These are phyloP conservation scores for Schizothecium vesticola DNA, from an alignment of 495 filamentous ascomycete species.

Conservation along the genomic window DNA sequence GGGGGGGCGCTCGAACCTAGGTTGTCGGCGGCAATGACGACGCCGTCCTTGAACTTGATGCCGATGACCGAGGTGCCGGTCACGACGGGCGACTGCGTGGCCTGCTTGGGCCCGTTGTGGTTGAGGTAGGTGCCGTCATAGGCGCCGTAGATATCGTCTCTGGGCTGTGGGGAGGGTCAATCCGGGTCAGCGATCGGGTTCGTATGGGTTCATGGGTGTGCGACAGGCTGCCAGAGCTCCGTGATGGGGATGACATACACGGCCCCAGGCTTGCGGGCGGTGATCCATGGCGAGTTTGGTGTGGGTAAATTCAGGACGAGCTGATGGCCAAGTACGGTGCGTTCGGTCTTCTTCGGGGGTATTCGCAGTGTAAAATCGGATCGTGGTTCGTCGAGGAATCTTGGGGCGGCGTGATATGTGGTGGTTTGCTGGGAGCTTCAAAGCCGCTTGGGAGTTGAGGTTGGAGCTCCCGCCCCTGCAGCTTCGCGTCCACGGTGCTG, in stretches of 20 bases:
- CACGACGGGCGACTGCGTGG: constrained; percentile 86
- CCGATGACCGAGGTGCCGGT: constrained; percentile 94
- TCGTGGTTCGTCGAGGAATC: background rate
- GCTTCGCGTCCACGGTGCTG: constrained; percentile 39
- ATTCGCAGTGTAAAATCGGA: background rate
- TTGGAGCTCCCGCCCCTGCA: constrained; percentile 24
- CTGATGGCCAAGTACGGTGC: background rate
- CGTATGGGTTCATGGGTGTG: background rate
- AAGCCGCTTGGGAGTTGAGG: constrained; percentile 21
- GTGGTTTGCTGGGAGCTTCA: constrained; percentile 10
- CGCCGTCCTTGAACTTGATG: constrained; percentile 91
- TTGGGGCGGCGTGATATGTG: background rate
- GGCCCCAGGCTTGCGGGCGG: constrained; percentile 91
- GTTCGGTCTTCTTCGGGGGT: background rate
- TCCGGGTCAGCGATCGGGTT: constrained; percentile 2
- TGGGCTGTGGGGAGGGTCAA: constrained; percentile 53
- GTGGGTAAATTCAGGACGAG: constrained; percentile 5
- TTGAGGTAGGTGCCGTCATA: constrained; percentile 85
- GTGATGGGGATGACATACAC: constrained; percentile 55
- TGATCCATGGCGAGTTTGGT: constrained; percentile 67
- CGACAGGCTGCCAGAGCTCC: constrained; percentile 2
- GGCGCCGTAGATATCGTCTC: constrained; percentile 90
- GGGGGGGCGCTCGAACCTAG: constrained; percentile 54
- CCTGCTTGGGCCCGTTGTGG: constrained; percentile 60
- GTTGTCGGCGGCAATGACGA: constrained; percentile 95